Evolutionary conservation across 2,329 filamentous ascomycete species (phyloP).

Genomic region (Colletotrichum sp.): DNA sequence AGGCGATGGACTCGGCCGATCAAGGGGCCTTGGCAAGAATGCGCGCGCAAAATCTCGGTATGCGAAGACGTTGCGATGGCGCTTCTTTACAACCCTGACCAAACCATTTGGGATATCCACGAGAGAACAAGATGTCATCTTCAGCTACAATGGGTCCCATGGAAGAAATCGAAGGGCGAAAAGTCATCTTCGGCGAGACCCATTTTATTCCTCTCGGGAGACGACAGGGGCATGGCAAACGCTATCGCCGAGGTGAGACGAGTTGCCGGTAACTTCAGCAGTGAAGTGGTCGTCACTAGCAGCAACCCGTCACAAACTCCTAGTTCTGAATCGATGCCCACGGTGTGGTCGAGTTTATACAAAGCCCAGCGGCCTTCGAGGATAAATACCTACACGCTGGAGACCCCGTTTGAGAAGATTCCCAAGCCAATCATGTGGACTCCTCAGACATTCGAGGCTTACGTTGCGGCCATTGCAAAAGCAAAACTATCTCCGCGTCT

Average conservation of each 20-base stretch:
- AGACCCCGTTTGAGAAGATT: constrained; percentile 40
- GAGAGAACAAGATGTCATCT: constrained; percentile 27
- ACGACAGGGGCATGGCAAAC: constrained; percentile 9
- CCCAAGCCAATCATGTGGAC: constrained; percentile 47
- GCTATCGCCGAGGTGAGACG: constrained; percentile 4
- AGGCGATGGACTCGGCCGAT: constrained; percentile 37
- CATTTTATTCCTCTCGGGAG: constrained; percentile 11
- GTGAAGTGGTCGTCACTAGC: not conserved
- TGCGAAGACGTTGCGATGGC: constrained; percentile 11
- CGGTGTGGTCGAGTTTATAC: not conserved
- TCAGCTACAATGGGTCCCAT: constrained; percentile 17
- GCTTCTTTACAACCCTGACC: constrained; percentile 23
- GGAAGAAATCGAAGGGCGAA: not conserved
- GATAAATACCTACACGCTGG: not conserved
- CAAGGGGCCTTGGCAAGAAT: constrained; percentile 18
- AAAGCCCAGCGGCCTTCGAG: not conserved
- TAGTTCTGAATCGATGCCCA: not conserved
- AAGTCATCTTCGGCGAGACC: not conserved
- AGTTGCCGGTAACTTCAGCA: not conserved
- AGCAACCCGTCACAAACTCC: not conserved
- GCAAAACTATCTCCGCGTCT: constrained; percentile 38
- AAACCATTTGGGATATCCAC: constrained; percentile 32
- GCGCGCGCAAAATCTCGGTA: constrained; percentile 29
- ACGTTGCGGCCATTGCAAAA: constrained; percentile 46
- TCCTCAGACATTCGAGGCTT: constrained; percentile 42